phyloP scores from a whole-genome alignment of 2,329 filamentous ascomycete species.

The Plectosphaerella plurivora region DNA sequence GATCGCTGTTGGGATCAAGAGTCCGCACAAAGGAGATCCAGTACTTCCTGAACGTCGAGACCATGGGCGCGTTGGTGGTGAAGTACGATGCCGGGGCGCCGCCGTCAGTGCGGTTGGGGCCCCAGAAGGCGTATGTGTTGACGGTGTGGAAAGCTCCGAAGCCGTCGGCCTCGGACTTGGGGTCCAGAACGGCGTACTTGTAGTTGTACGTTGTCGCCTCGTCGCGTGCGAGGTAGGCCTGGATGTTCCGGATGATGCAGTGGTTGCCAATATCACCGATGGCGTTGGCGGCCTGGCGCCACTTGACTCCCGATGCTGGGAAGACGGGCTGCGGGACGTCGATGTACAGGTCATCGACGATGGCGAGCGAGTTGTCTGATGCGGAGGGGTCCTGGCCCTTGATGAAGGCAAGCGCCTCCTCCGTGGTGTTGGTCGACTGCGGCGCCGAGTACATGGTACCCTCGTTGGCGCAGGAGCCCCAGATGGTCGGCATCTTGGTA shows the following conservation, averaged over 20 bases:
- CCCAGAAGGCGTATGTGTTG: conserved; percentile 65
- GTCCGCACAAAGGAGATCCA: conserved; percentile 69
- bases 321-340: conserved; percentile 26
- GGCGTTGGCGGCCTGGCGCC: conserved; percentile 29
- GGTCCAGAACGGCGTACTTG: conserved; percentile 63
- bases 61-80: conserved; percentile 49
- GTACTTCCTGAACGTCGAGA: conserved; percentile 62
- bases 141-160: conserved; percentile 63
- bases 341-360: conserved; percentile 29
- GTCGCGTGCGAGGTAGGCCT: conserved; percentile 20
- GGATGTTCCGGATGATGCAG: conserved; percentile 27
- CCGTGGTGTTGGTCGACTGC: conserved; percentile 22
- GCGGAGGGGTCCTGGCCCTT: conserved; percentile 28
- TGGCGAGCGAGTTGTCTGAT: conserved; percentile 21
- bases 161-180: conserved; percentile 44
- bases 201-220: conserved; percentile 57
- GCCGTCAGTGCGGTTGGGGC: conserved; percentile 48
- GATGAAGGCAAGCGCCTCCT: conserved; percentile 25
- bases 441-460: conserved; percentile 29
- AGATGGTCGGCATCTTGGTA: conserved; percentile 49
- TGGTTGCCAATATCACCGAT: conserved; percentile 30
- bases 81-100: conserved; percentile 51
- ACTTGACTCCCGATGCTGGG: conserved; percentile 26
- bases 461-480: conserved; percentile 32
- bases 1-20: conserved; percentile 58